These are phyloP conservation scores for Sedum album DNA, from an alignment of 164 flowering plant species.

Conservation along the genomic window DNA sequence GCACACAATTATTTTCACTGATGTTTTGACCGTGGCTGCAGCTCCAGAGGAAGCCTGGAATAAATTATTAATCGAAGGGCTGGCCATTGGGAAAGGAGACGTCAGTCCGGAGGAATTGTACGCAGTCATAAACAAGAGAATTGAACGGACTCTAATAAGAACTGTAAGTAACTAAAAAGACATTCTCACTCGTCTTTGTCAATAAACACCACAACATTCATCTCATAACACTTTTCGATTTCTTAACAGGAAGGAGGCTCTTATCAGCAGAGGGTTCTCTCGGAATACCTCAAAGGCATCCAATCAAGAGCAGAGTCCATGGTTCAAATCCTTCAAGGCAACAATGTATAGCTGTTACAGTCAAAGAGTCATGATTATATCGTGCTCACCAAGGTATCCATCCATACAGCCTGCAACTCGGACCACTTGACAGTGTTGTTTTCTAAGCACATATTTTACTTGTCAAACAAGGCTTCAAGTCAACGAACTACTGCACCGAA, in stretches of 20 bases:
- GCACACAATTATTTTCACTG: background rate
- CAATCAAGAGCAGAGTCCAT: conserved; percentile 68
- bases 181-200: background rate
- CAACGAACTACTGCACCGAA: background rate
- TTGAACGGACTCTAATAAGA: conserved; percentile 64
- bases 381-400: background rate
- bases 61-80: conserved; percentile 51
- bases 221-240: conserved; percentile 23
- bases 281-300: conserved; percentile 74
- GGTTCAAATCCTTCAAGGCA: conserved; percentile 43
- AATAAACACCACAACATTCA: background rate
- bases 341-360: conserved; percentile 9
- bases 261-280: conserved; percentile 70
- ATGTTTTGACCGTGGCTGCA: conserved; percentile 13
- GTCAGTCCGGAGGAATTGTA: conserved; percentile 55
- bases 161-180: conserved; percentile 41
- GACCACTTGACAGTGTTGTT: background rate
- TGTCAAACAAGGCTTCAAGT: background rate
- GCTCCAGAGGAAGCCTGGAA: conserved; percentile 87
- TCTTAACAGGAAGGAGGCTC: conserved; percentile 76
- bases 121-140: conserved; percentile 69
- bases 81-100: conserved; percentile 69
- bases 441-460: background rate
- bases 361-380: background rate
- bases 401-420: background rate